Evolutionary conservation across 345 rosid genomes (phyloP), one percentile per base, ranked within the genome.

Genomic region (Microcos paniculata): DNA sequence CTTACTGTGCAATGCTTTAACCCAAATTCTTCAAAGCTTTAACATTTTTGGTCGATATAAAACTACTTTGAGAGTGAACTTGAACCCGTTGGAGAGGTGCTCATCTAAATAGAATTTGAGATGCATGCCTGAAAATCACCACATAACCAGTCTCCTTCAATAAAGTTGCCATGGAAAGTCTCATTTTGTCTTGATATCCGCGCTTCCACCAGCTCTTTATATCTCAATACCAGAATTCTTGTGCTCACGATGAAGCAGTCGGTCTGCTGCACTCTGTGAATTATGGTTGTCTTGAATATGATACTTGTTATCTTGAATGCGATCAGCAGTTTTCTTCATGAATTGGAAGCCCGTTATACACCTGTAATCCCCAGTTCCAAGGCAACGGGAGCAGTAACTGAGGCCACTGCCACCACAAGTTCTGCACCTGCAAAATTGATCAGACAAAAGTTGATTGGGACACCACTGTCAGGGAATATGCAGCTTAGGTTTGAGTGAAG

Each of bases 391-490:
- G 80, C 95, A 90, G 63, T 85, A 83, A 70, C 77, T n/a, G 40
- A 91, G 87, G 76, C 96, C 97, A 75, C 91, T 91, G 11, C 96
- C 97, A n/a, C 92, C 96, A 77, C 96, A 91, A 43, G 86, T 69
- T 62, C 69, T 77, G 80, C 97, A 92, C 94, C 96, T 92, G 84
- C 77, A 55, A 24, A 48, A 48, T 70, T 51, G 40, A 24, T 70
- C 16, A 52, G 18, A 55, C n/a, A 43, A 38, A 18, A 49, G 8
- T 23, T 6, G 11, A 49, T 59, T 8, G 31, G 13, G 16, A 31
- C 77, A 24, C 48, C 69, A 48, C 6, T 65, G 24, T 14, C 15
- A 33, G 40, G 21, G 21, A 52, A 30, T 38, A 69, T 70, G 74
- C 67, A 48, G 43, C 51, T 45, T 2, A 46, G 18, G 51, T 5